Evolutionary conservation across 768 basidiomycete genomes (phyloP).

Genomic region (Suillus spraguei): DNA sequence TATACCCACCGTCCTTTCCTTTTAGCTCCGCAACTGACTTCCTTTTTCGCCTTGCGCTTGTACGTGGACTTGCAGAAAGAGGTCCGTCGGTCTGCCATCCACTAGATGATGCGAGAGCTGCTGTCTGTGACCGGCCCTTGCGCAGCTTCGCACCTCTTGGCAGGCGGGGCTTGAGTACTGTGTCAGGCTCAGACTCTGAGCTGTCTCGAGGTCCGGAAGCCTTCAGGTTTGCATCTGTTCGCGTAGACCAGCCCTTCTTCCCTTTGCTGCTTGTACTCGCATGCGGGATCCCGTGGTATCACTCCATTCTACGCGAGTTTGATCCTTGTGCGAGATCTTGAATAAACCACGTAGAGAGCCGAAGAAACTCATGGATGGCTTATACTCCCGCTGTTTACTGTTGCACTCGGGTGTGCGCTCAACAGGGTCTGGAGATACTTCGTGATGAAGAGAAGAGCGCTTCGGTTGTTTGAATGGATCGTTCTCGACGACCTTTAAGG

Average conservation of each 20-base stretch:
- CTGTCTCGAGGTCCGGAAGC: slow-evolving; percentile 6
- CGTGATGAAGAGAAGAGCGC: slow-evolving; percentile 11
- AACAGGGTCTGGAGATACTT: not conserved
- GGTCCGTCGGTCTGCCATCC: slow-evolving; percentile 26
- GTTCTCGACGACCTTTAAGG: slow-evolving; percentile 28
- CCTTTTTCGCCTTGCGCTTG: slow-evolving; percentile 14
- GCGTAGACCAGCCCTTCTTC: slow-evolving; percentile 28
- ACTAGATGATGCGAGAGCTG: not conserved
- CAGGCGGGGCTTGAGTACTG: not conserved
- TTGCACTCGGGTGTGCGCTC: slow-evolving; percentile 1
- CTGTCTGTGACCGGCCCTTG: slow-evolving; percentile 12
- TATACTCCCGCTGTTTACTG: slow-evolving; percentile 21
- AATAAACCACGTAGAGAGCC: slow-evolving; percentile 32
- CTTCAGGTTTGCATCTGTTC: slow-evolving; percentile 28
- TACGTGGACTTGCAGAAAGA: slow-evolving; percentile 10
- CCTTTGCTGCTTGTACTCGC: slow-evolving; percentile 1
- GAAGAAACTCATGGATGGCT: slow-evolving; percentile 25
- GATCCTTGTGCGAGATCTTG: slow-evolving; percentile 19
- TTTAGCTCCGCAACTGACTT: slow-evolving; percentile 28
- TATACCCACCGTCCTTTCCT: slow-evolving; percentile 30
- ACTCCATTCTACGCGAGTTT: slow-evolving; percentile 18
- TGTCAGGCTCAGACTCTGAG: slow-evolving; percentile 22
- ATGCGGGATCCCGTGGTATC: slow-evolving; percentile 1
- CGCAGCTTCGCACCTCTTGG: slow-evolving; percentile 15
- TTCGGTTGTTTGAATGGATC: slow-evolving; percentile 24